Evolutionary conservation across 2,329 filamentous ascomycete species (phyloP), one percentile per base, ranked within the genome.

Genomic region (Penicillium hordei): DNA sequence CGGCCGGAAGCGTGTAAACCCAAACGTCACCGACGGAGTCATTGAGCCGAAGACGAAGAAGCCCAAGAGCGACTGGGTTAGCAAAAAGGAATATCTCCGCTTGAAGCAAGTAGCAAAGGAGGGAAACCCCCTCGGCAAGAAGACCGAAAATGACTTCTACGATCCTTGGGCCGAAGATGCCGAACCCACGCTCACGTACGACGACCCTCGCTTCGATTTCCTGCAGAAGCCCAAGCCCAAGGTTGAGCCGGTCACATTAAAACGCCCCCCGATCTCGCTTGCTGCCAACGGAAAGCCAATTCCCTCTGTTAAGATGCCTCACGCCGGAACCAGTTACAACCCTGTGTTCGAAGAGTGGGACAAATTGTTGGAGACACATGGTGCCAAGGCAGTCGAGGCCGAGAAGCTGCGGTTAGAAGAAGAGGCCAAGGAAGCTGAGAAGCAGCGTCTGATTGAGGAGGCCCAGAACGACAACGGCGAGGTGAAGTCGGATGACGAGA

Each of bases 241-340:
- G 67, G 89, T 89, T 65, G 86, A 86, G 9, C 94, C 94, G 4
- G 80, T 81, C 52, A 92, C 93, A 0, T 75, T 96, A 64, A 88
- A 88, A 67, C 83, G 89, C 57, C 84, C 89, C 39, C 90, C 94
- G 4, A 82, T 96, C 52, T 91, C 93, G 4, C 83, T 97, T 31
- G 84, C 90, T n/a, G 89, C 89, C 43, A 91, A 83, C 69, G 93
- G 92, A 38, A 96, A 93, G 73, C 75, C 83, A 0, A 81, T 96
- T 9, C 89, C 91, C 1, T 87, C 92, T 3, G 89, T 99, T 0
- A 82, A 83, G 60, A 89, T 87, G 69, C 94, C 94, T 1, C 83
- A 86, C 7, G 91, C 88, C 17, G 92, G 91, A 58, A 91, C 88
- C 74, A 96, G 91, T 67, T 99, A 99, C 79, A 99, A 99, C 73